Conservation (phyloP, 768 basidiomycete species). For the Coprinopsis cinerea region DNA sequence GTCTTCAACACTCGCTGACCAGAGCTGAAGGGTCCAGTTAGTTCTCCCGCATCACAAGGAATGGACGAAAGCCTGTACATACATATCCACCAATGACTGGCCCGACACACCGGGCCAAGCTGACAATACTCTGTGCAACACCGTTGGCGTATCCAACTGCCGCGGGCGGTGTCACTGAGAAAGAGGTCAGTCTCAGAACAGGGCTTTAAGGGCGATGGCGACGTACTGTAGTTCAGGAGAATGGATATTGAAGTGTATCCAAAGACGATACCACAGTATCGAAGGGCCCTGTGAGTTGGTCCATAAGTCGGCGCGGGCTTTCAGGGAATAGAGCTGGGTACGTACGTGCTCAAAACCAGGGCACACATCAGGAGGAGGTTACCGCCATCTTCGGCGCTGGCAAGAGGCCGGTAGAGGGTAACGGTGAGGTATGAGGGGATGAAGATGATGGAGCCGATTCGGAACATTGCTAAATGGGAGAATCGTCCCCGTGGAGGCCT, state of each 20-base stretch:
- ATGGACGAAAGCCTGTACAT: constrained; percentile 9
- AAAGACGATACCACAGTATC: constrained; percentile 86
- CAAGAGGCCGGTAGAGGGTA: constrained; percentile 66
- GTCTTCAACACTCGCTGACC: constrained; percentile 66
- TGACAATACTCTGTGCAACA: constrained; percentile 92
- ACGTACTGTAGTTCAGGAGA: constrained; percentile 74
- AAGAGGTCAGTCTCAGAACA: constrained; percentile 9
- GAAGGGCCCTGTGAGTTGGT: constrained; percentile 67
- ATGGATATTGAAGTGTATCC: constrained; percentile 89
- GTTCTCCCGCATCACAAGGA: constrained; percentile 1
- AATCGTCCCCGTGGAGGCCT: constrained; percentile 80
- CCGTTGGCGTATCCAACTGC: constrained; percentile 92
- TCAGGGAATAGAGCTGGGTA: constrained; percentile 5
- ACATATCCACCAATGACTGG: constrained; percentile 84
- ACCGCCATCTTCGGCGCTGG: constrained; percentile 62
- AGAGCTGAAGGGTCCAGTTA: constrained; percentile 43
- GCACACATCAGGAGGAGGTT: constrained; percentile 79
- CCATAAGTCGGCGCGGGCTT: constrained; percentile 5
- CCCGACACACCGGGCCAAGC: constrained; percentile 85
- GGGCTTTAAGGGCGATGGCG: not conserved
- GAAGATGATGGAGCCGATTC: constrained; percentile 78
- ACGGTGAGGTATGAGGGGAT: constrained; percentile 87
- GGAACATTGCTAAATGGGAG: constrained; percentile 86
- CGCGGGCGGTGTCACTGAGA: constrained; percentile 80
- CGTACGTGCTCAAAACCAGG: constrained; percentile 78